phyloP scores from a whole-genome alignment of 2,329 filamentous ascomycete species.

The Clonostachys rhizophaga region DNA sequence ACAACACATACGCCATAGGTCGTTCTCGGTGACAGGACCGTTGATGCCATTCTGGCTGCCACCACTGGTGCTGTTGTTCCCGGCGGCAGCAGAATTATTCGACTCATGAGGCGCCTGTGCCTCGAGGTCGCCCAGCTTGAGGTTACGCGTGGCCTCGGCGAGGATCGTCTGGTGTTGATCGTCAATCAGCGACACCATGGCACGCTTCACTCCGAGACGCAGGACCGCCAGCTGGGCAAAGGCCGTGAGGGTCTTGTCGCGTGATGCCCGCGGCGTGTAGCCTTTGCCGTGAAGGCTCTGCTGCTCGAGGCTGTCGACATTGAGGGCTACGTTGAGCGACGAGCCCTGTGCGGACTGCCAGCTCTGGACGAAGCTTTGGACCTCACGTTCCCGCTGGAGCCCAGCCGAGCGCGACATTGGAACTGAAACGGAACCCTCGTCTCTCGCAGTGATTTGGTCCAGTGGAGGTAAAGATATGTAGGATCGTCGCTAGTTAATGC shows the following conservation, averaged over 20 bases:
- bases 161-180: slow-evolving; percentile 41
- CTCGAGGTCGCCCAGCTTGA: slow-evolving; percentile 24
- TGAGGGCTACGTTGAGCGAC: slow-evolving; percentile 20
- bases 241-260: slow-evolving; percentile 32
- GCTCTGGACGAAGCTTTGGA: slow-evolving; percentile 20
- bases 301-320: slow-evolving; percentile 19
- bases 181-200: slow-evolving; percentile 44
- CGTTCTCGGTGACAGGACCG: slow-evolving; percentile 6
- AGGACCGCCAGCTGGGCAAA: slow-evolving; percentile 46
- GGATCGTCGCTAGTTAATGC: no score
- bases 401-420: slow-evolving; percentile 13
- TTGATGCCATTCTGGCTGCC: background rate
- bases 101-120: no score
- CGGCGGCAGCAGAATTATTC: slow-evolving; percentile 1
- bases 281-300: slow-evolving; percentile 17
- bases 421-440: no score
- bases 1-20: slow-evolving; percentile 25
- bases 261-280: slow-evolving; percentile 22
- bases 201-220: slow-evolving; percentile 38
- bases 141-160: slow-evolving; percentile 41
- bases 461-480: no score
- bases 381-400: slow-evolving; percentile 21
- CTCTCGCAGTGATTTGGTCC: no score
- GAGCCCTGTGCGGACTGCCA: slow-evolving; percentile 23
- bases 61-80: slow-evolving; percentile 7